phyloP scores from a whole-genome alignment of 192 early-diverging fungal genomes.

The Coemansia sp. region DNA sequence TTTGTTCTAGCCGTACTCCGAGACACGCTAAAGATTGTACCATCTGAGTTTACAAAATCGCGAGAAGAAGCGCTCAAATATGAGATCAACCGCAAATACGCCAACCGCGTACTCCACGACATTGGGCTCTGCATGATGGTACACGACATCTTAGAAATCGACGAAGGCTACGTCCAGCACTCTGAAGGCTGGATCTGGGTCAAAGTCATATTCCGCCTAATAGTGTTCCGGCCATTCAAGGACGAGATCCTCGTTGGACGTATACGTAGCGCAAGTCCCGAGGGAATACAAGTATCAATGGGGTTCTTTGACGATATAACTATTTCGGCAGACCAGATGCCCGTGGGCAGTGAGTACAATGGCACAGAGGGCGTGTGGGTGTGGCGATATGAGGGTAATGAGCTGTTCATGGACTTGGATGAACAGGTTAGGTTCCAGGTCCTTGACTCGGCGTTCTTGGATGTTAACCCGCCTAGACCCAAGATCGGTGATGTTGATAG shows the following conservation, averaged over 20 bases:
- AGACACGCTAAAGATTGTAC: conserved; percentile 85
- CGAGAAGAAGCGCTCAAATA: conserved; percentile 79
- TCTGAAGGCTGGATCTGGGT: conserved; percentile 74
- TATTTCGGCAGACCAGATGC: conserved; percentile 70
- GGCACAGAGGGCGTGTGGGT: conserved; percentile 77
- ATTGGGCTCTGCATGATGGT: conserved; percentile 88
- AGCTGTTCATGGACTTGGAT: conserved; percentile 81
- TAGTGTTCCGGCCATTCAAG: conserved; percentile 89
- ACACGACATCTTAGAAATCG: conserved; percentile 77
- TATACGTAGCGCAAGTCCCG: conserved; percentile 68
- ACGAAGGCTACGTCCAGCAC: conserved; percentile 84
- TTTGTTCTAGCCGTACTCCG: conserved; percentile 80
- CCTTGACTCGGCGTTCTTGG: conserved; percentile 70
- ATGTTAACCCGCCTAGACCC: conserved; percentile 62
- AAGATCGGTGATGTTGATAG: conserved; percentile 34
- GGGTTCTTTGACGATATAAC: conserved; percentile 93
- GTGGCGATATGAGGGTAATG: conserved; percentile 78
- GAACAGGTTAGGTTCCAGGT: conserved; percentile 79
- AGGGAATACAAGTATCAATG: conserved; percentile 72
- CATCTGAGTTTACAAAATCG: conserved; percentile 75
- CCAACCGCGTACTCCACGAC: conserved; percentile 86
- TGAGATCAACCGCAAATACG: conserved; percentile 88
- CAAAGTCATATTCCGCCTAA: conserved; percentile 81
- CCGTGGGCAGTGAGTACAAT: conserved; percentile 66
- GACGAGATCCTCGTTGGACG: conserved; percentile 85